phyloP scores from a whole-genome alignment of 1,284 basidiomycete genomes.

The Heterobasidion irregulare region DNA sequence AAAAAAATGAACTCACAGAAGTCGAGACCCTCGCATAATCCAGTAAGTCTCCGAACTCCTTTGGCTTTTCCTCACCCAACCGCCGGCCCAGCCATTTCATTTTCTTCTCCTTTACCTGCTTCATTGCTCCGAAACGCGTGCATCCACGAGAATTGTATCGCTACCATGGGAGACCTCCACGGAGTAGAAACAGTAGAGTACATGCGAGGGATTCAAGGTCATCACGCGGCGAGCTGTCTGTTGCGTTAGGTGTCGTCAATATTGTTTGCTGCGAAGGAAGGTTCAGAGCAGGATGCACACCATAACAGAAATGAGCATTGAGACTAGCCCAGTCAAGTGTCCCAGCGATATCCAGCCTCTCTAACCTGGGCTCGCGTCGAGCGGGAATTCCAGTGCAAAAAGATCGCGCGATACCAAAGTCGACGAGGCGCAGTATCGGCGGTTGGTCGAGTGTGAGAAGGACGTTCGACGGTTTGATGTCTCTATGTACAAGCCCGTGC shows the following conservation, averaged over 20 bases:
- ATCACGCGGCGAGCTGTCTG: conserved; percentile 52
- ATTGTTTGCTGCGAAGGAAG: not conserved
- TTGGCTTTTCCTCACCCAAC: not conserved
- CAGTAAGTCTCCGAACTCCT: not conserved
- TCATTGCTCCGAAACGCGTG: not conserved
- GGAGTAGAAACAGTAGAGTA: conserved; percentile 58
- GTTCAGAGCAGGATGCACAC: not conserved
- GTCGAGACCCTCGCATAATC: not conserved
- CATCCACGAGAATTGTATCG: not conserved
- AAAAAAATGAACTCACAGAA: too few relatives aligned
- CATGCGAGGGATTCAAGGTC: conserved; percentile 61
- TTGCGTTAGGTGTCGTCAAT: conserved; percentile 10
- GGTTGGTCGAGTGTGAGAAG: not conserved
- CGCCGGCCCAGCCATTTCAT: not conserved
- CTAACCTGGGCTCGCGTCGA: conserved; percentile 27
- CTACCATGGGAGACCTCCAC: conserved; percentile 48
- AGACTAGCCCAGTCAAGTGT: conserved; percentile 65
- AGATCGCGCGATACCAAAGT: conserved; percentile 4
- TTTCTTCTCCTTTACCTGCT: not conserved
- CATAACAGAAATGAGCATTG: conserved; percentile 53
- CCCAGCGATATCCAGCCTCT: conserved; percentile 67
- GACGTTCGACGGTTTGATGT: conserved; percentile 8
- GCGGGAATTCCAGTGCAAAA: conserved; percentile 1
- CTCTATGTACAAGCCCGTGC: conserved; percentile 3
- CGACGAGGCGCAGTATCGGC: conserved; percentile 1